Base-by-base conservation (phyloP, 345 rosid species). In the Pugionium dolabratum region DNA sequence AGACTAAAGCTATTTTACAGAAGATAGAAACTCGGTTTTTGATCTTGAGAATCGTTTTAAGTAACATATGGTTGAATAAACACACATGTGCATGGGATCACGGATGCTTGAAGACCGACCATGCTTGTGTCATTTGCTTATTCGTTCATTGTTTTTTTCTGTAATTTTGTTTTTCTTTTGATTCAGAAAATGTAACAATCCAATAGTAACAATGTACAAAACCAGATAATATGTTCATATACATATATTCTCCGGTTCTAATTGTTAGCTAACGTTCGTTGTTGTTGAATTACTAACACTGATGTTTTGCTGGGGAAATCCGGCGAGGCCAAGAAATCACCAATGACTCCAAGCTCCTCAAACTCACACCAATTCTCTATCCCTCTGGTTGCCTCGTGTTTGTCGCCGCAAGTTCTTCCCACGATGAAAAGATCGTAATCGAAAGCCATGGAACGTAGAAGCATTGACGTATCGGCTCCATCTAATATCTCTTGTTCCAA, bases 341-440 rank as follows among this genome's bases (percentile, higher is more conserved):
- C 86, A 7, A 87, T 40, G 11, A 75, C 18, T 7, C 93, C 93
- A 33, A 87, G 78, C 71, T 87, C 90, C 0, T 85, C 85, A 43
- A 83, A 71, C 59, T 87, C 93, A 25, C 72, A 81, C 93, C 90
- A 87, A 49, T 66, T 54, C n/a, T 78, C 71, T n/a, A 87, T 59
- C 69, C 66, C 30, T 67, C 43, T 32, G 59, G 82, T 6, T 60
- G 78, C 79, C 2, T 72, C 76, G 1, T 71, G 74, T 9, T 62
- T 68, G 18, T 71, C 47, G 0, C 79, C 81, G 1, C 70, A 45
- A 0, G 83, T 55, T 70, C 80, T 79, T 32, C 93, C 93, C 7
- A 81, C 80, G 0, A 87, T 36, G 53, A 85, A 71, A 43, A 85
- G 71, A 31, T 81, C 73, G 34, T 66, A 85, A 5, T 74, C 73